phyloP scores from a whole-genome alignment of 176 grass and related monocot genomes.

The Eragrostis nindensis region DNA sequence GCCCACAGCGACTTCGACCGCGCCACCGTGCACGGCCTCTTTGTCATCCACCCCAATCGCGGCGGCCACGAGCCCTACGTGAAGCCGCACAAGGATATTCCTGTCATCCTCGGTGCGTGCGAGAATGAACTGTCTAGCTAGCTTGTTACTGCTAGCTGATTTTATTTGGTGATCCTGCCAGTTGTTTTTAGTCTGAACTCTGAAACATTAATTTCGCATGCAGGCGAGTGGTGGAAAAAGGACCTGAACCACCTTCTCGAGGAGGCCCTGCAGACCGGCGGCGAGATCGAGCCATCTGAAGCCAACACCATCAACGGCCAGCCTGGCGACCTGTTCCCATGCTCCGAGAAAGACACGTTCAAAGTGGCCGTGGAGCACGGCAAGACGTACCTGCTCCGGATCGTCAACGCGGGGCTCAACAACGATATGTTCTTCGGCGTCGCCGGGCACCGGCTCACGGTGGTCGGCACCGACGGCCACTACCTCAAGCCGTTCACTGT shows the following conservation, averaged over 20 bases:
- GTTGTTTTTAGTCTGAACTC: too few relatives aligned
- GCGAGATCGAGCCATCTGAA: slow-evolving; percentile 27
- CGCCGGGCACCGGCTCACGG: slow-evolving; percentile 56
- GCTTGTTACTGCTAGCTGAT: too few relatives aligned
- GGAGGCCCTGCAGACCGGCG: slow-evolving; percentile 10
- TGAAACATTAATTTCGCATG: too few relatives aligned
- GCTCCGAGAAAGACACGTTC: slow-evolving; percentile 25
- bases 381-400: slow-evolving; percentile 59
- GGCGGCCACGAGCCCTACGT: slow-evolving; percentile 46
- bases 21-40: slow-evolving; percentile 65
- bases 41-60: slow-evolving; percentile 62
- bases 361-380: slow-evolving; percentile 46
- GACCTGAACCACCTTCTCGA: background rate
- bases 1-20: slow-evolving; percentile 63
- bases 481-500: slow-evolving; percentile 51
- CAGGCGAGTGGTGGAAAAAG: slow-evolving; percentile 50
- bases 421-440: slow-evolving; percentile 60
- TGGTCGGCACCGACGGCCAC: slow-evolving; percentile 52
- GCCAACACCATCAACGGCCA: slow-evolving; percentile 68
- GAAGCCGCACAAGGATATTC: slow-evolving; percentile 57
- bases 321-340: slow-evolving; percentile 28
- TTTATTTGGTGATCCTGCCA: too few relatives aligned
- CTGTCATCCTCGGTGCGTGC: slow-evolving; percentile 68
- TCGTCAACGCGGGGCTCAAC: slow-evolving; percentile 65
- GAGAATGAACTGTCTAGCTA: too few relatives aligned